Evolutionary conservation across 768 basidiomycete species (phyloP), one percentile per base, ranked within the genome.

Genomic region (Nevesoporus exiguus): DNA sequence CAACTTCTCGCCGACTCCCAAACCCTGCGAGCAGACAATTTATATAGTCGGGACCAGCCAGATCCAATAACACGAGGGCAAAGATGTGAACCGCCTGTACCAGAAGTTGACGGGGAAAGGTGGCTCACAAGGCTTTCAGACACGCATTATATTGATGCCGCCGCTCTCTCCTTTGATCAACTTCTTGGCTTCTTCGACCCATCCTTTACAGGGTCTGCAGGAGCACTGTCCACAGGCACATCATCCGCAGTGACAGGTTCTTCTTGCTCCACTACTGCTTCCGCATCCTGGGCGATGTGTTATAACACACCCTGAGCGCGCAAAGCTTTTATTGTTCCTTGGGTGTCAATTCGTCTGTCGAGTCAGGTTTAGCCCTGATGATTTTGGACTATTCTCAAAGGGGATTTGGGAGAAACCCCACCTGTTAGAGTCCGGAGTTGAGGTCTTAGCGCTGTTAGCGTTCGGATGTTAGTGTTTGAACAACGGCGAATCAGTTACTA

Each of bases 91-190:
- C 14, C 21, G 1, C 13, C 14, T 42, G 17, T 4, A 22, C 24
- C 34, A 19, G 5, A 19, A 4, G 34, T 33, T 31, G 30, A 43
- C 1, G 1, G 3, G 9, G 24, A 59, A 21, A 31, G 21, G 44
- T 1, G 2, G 61, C 70, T 51, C 29, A 88, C 85, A 86, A 86
- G 17, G 84, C 86, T 66, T 82, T 77, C 54, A 93, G 65, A 62
- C 93, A 90, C 7, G 80, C 74, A 13, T 82, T 79, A 54, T 86
- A 86, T 90, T 90, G 29, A 95, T 92, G 34, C 85, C 83, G 0
- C 93, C 93, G 2, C 78, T 78, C 57, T 89, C 88, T 40, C 91
- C 91, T 64, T 91, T 85, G 52, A 93, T 69, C 11, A 93, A 71
- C 61, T 90, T 88, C 84, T 73, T 0, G 88, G 85, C 57, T 83